Percentiles rank a stretch among this genome's conserved stretches.
These are phyloP conservation scores for Penicillium silybi DNA, from an alignment of 495 filamentous ascomycete genomes.

Conservation along the genomic window DNA sequence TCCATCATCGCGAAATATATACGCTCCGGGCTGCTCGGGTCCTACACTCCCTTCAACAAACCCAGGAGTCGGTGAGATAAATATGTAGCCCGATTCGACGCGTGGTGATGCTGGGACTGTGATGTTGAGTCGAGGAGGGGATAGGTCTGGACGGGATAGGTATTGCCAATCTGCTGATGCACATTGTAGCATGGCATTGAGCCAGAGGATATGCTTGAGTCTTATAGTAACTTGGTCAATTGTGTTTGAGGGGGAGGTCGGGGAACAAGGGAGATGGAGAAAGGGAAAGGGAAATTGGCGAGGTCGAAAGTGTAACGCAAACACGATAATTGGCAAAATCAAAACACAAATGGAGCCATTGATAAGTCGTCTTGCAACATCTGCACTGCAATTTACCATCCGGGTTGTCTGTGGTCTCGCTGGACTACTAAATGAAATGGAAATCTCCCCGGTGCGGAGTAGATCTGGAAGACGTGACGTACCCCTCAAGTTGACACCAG, in stretches of 20 bases:
- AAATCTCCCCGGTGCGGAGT: neutral
- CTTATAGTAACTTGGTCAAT: neutral
- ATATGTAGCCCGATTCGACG: slow-evolving; percentile 45
- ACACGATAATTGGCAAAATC: neutral
- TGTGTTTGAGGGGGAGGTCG: neutral
- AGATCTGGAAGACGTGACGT: neutral
- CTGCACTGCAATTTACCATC: neutral
- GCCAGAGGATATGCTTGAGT: neutral
- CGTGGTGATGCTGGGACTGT: slow-evolving; percentile 40
- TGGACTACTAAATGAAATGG: neutral
- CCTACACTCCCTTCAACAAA: slow-evolving; percentile 19
- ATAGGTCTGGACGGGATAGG: slow-evolving; percentile 46
- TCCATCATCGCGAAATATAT: slow-evolving; percentile 49
- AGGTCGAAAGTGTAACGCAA: neutral
- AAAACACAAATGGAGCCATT: neutral
- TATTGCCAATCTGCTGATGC: slow-evolving; percentile 24
- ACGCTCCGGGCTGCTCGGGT: slow-evolving; percentile 35
- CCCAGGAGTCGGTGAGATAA: slow-evolving; percentile 34
- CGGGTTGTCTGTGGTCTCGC: neutral
- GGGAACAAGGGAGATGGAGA: neutral
- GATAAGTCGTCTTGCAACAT: neutral
- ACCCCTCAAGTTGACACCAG: neutral
- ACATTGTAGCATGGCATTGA: neutral
- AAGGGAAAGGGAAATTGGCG: neutral
- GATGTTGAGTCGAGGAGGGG: slow-evolving; percentile 52